A percentile compares a stretch with the other conserved stretches of the same genome.
Conservation (phyloP, 163 green algal species). For the Volvox carteri region DNA sequence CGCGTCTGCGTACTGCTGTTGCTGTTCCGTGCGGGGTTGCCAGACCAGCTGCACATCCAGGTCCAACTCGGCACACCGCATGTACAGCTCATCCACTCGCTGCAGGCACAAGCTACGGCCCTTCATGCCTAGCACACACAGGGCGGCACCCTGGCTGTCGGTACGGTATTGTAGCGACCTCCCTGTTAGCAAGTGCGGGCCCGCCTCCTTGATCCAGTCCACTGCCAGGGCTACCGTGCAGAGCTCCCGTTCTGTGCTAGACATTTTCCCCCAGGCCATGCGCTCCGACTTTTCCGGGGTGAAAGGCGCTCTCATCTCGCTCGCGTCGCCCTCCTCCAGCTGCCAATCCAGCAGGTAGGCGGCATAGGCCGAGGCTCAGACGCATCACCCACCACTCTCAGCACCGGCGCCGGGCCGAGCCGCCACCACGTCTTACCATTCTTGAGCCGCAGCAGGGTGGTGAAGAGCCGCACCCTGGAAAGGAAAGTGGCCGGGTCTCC, state of each 20-base stretch:
- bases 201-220: not conserved
- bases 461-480: not conserved
- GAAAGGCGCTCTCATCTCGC: not conserved
- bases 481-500: not conserved
- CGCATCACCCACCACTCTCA: slow-evolving; percentile 13
- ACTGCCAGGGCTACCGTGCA: not conserved
- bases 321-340: not conserved
- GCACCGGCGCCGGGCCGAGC: not conserved
- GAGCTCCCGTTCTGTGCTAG: slow-evolving; percentile 29
- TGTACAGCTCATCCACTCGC: not conserved
- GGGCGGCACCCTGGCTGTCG: not conserved
- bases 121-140: slow-evolving; percentile 35
- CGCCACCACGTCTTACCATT: slow-evolving; percentile 29
- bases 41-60: slow-evolving; percentile 4
- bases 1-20: not conserved
- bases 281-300: not conserved
- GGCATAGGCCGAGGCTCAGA: not conserved
- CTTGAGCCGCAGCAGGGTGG: not conserved
- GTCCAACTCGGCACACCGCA: not conserved
- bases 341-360: not conserved
- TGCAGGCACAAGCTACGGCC: not conserved
- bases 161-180: slow-evolving; percentile 28
- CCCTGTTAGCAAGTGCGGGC: not conserved
- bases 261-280: not conserved
- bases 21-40: not conserved